Percentiles rank a stretch among this genome's conserved stretches.
phyloP scores from a whole-genome alignment of 164 flowering plant species.

The Protea cynaroides region DNA sequence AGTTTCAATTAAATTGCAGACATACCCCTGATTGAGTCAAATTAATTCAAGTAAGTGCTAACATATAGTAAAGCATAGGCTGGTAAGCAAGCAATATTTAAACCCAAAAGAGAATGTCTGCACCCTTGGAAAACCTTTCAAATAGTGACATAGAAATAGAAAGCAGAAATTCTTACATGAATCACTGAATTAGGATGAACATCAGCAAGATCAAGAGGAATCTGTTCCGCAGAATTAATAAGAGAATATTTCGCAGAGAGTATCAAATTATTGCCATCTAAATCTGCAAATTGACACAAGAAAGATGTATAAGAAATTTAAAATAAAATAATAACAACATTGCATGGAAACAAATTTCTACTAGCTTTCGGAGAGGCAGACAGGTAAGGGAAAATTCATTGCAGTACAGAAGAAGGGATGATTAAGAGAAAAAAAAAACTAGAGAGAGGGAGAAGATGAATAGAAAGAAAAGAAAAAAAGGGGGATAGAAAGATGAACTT shows the following conservation, averaged over 20 bases:
- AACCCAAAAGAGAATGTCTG: neutral
- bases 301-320: neutral
- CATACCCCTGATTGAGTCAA: conserved; percentile 59
- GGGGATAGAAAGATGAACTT: neutral
- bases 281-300: conserved; percentile 35
- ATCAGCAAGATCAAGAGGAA: conserved; percentile 61
- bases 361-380: too few relatives aligned
- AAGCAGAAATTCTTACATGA: conserved; percentile 46
- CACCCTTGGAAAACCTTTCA: neutral
- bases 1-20: conserved; percentile 75
- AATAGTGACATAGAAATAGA: neutral
- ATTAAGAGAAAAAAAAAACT: neutral
- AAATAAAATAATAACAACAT: neutral
- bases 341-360: too few relatives aligned
- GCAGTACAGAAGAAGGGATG: too few relatives aligned
- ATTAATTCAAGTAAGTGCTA: neutral
- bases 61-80: neutral
- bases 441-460: neutral
- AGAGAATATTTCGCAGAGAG: conserved; percentile 87
- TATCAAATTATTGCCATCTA: conserved; percentile 52
- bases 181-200: conserved; percentile 48
- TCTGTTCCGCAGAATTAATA: conserved; percentile 44
- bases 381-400: too few relatives aligned
- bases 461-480: neutral
- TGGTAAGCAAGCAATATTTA: neutral